Conservation (phyloP, 2,329 filamentous ascomycete species). For the Fusarium coffeatum region DNA sequence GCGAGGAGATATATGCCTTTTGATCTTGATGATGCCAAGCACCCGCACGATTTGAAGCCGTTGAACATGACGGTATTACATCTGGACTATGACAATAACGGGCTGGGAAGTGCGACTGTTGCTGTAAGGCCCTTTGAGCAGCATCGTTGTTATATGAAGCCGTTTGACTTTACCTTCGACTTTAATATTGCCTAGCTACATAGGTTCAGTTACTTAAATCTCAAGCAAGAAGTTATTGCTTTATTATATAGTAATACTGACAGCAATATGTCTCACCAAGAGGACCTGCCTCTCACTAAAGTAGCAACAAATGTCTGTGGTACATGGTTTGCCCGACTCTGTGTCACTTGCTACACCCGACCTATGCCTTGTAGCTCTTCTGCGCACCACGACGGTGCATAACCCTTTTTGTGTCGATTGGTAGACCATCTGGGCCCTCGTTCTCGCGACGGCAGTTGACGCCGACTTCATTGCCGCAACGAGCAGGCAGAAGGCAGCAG, state of each 20-base stretch:
- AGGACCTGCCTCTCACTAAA: neutral
- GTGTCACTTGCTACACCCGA: neutral
- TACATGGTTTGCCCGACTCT: neutral
- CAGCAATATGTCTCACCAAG: neutral
- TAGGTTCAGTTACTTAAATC: neutral
- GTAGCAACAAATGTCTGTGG: too few species aligned
- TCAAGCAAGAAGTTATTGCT: neutral
- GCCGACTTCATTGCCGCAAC: neutral
- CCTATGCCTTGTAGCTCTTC: neutral
- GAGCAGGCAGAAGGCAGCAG: neutral
- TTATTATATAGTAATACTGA: neutral
- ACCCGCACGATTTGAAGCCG: conserved; percentile 18
- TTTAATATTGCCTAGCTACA: conserved; percentile 7
- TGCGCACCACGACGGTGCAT: neutral
- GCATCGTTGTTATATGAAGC: conserved; percentile 17
- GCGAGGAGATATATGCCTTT: conserved; percentile 23
- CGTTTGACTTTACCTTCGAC: conserved; percentile 21
- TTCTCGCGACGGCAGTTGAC: conserved; percentile 9
- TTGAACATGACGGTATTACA: conserved; percentile 24
- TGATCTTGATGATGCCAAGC: conserved; percentile 14
- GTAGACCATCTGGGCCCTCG: neutral
- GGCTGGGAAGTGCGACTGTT: conserved; percentile 15
- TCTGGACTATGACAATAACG: conserved; percentile 27
- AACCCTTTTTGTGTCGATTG: neutral
- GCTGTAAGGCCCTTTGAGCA: conserved; percentile 23